Conservation (phyloP, 805 yeast genomes). For the Lachancea mirantina region DNA sequence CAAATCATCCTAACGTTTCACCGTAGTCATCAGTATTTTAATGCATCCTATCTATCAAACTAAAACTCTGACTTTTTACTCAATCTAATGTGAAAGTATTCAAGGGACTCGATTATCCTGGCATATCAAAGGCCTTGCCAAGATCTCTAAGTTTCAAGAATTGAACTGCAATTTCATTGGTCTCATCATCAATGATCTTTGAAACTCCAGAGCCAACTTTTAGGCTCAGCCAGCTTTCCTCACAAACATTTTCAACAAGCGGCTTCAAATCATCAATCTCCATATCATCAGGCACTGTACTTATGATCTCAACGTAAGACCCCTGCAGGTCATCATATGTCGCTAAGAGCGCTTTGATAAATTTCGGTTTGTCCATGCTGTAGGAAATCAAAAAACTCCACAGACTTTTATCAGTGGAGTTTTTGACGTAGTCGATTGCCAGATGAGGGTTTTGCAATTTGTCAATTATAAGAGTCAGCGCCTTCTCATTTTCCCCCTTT, state of each 20-base stretch:
- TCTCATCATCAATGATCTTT: constrained; percentile 47
- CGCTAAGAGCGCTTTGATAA: constrained; percentile 66
- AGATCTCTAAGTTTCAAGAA: constrained; percentile 27
- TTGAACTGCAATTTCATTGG: constrained; percentile 32
- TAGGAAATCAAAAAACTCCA: constrained; percentile 72
- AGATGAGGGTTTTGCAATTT: constrained; percentile 68
- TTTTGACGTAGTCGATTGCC: constrained; percentile 74
- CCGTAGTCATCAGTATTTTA: too few species aligned
- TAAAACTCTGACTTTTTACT: too few species aligned
- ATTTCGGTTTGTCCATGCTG: constrained; percentile 66
- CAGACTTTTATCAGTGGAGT: constrained; percentile 61
- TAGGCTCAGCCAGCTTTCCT: constrained; percentile 51
- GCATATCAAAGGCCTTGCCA: constrained; percentile 25
- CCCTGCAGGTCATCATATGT: constrained; percentile 58
- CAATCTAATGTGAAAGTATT: too few species aligned
- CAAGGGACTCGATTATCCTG: too few species aligned
- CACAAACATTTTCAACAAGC: constrained; percentile 54
- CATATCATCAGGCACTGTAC: constrained; percentile 53
- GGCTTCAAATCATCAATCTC: constrained; percentile 58
- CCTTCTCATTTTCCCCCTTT: constrained; percentile 72
- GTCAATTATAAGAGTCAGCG: constrained; percentile 69
- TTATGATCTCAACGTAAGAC: constrained; percentile 57
- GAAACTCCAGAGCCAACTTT: constrained; percentile 50
- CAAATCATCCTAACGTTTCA: too few species aligned
- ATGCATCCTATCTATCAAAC: too few species aligned